These are phyloP conservation scores for Candida methanosorbosa DNA, from an alignment of 805 yeast genomes.

Conservation along the genomic window DNA sequence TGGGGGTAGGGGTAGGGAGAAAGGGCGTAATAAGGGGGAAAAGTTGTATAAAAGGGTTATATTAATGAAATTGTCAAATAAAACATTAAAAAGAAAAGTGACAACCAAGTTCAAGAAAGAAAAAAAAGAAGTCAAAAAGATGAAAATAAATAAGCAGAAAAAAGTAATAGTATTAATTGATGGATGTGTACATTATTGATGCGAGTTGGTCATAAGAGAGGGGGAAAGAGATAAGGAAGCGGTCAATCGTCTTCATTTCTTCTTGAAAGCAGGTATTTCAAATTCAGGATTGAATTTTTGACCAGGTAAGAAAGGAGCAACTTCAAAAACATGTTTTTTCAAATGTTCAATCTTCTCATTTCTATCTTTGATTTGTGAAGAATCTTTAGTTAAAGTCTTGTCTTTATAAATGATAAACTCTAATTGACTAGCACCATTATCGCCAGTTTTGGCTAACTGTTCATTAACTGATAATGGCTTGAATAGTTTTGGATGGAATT, in stretches of 20 bases:
- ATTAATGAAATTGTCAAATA: too few species aligned
- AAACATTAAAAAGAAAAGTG: too few species aligned
- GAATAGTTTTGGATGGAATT: constrained; percentile 75
- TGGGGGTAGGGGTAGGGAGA: too few species aligned
- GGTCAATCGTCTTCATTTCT: constrained; percentile 20
- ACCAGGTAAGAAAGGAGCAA: constrained; percentile 81
- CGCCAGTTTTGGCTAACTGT: constrained; percentile 5
- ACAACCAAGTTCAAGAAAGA: too few species aligned
- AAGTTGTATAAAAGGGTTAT: too few species aligned
- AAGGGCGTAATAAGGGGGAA: too few species aligned
- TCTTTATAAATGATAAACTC: constrained; percentile 60
- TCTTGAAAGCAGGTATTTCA: constrained; percentile 58
- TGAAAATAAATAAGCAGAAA: not conserved
- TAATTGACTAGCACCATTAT: constrained; percentile 32
- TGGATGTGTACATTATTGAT: not conserved
- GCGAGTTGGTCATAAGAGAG: not conserved
- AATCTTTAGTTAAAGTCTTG: constrained; percentile 31
- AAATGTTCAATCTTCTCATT: constrained; percentile 34
- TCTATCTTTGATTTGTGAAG: constrained; percentile 20
- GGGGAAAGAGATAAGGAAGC: not conserved
- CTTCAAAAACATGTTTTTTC: constrained; percentile 45
- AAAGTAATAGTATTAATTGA: not conserved
- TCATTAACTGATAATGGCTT: constrained; percentile 32
- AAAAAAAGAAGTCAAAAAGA: too few species aligned
- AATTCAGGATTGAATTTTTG: constrained; percentile 59